Conservation (phyloP, 192 early-diverging fungal genomes). For the Lobosporangium transversale region DNA sequence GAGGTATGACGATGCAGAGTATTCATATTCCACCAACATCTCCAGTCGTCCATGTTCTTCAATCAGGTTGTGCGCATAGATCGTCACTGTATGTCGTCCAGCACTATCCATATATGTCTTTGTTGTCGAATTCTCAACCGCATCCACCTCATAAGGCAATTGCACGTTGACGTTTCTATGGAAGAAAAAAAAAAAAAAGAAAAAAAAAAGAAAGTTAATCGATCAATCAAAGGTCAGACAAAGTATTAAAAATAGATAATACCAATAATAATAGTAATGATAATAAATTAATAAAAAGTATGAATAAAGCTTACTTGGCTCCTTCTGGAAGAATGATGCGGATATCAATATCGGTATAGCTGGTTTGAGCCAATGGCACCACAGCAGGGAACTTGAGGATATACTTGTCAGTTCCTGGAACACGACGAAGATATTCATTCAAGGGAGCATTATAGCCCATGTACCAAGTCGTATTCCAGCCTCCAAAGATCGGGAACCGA, state of each 20-base stretch:
- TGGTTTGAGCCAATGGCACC: slow-evolving; percentile 68
- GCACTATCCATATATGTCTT: slow-evolving; percentile 92
- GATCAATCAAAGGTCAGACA: too few relatives aligned
- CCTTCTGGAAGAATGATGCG: slow-evolving; percentile 92
- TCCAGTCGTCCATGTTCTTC: slow-evolving; percentile 68
- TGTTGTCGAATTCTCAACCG: slow-evolving; percentile 56
- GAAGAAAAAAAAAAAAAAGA: background rate
- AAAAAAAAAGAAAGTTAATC: too few relatives aligned
- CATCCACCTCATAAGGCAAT: slow-evolving; percentile 70
- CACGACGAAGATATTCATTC: slow-evolving; percentile 67
- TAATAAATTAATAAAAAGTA: background rate
- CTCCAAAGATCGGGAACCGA: slow-evolving; percentile 94
- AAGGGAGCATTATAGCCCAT: slow-evolving; percentile 90
- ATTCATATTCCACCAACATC: slow-evolving; percentile 68
- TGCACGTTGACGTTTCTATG: slow-evolving; percentile 73
- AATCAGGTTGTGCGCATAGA: slow-evolving; percentile 78
- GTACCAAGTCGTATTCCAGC: slow-evolving; percentile 98
- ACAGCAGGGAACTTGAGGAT: slow-evolving; percentile 78
- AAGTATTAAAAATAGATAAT: too few relatives aligned
- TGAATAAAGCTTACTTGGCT: slow-evolving; percentile 65
- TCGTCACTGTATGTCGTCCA: slow-evolving; percentile 83
- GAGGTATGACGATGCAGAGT: slow-evolving; percentile 53
- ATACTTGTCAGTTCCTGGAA: slow-evolving; percentile 57
- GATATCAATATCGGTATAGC: slow-evolving; percentile 72
- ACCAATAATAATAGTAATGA: background rate